A percentile compares a stretch with the other conserved stretches of the same genome.
Evolutionary conservation across 257 asterid genomes (phyloP).

Genomic region (Primulina tabacum): DNA sequence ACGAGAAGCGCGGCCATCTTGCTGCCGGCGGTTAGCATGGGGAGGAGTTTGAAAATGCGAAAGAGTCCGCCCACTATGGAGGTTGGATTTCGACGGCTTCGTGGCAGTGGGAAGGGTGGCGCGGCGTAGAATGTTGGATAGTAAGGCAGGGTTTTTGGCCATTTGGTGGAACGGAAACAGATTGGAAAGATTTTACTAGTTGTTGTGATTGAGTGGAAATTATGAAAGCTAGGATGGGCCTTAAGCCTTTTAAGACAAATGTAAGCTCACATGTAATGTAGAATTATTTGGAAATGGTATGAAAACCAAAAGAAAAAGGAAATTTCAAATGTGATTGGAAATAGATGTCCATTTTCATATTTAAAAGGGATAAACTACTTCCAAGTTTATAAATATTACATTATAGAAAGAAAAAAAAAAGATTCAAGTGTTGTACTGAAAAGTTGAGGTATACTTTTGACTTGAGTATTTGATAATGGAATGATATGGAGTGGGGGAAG

Average conservation of each 20-base stretch:
- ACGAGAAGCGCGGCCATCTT: constrained; percentile 81
- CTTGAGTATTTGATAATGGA: too few relatives aligned
- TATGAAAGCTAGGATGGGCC: neutral
- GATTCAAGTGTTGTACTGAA: too few relatives aligned
- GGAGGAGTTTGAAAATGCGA: constrained; percentile 82
- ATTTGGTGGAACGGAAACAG: constrained; percentile 47
- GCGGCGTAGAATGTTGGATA: constrained; percentile 49
- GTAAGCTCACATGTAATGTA: neutral
- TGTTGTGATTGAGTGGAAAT: neutral
- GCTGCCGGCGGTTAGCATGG: constrained; percentile 89
- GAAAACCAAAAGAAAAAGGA: too few relatives aligned
- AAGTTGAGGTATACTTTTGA: too few relatives aligned
- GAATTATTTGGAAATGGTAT: too few relatives aligned
- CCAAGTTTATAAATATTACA: too few relatives aligned
- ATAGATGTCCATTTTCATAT: too few relatives aligned
- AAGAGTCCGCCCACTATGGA: constrained; percentile 59
- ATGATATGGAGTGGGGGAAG: too few relatives aligned
- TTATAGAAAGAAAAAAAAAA: too few relatives aligned
- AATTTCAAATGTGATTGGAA: too few relatives aligned
- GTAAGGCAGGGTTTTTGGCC: constrained; percentile 49
- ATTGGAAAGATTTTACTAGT: constrained; percentile 13
- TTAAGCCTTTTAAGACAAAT: too few relatives aligned
- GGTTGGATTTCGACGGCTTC: constrained; percentile 37
- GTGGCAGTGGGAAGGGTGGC: constrained; percentile 19
- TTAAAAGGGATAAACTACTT: too few relatives aligned